Percentiles rank a stretch among this genome's conserved stretches.
These are phyloP conservation scores for Pythium chondricola DNA, from an alignment of 352 stramenopile species.

Conservation along the genomic window DNA sequence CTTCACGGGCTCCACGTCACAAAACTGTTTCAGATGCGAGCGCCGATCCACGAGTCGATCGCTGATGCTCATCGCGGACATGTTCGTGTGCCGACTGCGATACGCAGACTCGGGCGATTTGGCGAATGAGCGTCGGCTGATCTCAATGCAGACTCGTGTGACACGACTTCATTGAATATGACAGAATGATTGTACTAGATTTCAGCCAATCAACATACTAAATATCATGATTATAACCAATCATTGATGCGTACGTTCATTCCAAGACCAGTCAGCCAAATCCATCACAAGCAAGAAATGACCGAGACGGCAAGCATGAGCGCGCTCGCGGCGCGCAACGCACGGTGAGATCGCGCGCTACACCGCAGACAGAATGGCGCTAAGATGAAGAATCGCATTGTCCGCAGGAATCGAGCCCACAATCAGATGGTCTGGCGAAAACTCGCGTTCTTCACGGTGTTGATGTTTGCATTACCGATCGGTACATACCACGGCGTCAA, in stretches of 20 bases:
- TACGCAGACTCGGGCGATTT: no score
- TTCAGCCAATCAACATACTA: constrained; percentile 11
- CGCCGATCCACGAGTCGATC: constrained; percentile 58
- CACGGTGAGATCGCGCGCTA: constrained; percentile 12
- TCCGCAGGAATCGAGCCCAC: constrained; percentile 53
- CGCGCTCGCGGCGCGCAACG: constrained; percentile 14
- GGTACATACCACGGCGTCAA: constrained; percentile 58
- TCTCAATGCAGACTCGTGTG: background rate
- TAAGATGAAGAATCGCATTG: background rate
- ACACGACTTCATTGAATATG: background rate
- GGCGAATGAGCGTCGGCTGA: no score
- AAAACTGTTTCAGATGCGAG: constrained; percentile 50
- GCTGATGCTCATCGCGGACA: constrained; percentile 2
- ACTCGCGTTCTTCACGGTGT: constrained; percentile 57
- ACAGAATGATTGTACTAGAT: constrained; percentile 14
- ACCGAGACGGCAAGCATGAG: constrained; percentile 19
- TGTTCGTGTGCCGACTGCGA: no score
- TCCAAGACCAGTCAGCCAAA: background rate
- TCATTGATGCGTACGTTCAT: background rate
- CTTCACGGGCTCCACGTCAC: constrained; percentile 54
- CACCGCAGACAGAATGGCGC: background rate
- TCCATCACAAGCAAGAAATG: constrained; percentile 4
- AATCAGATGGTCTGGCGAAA: constrained; percentile 73
- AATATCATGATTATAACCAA: background rate
- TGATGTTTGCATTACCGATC: constrained; percentile 62